Base-by-base conservation (phyloP, 1,139 yeast genomes). In the Saccharomyces hybrid region DNA sequence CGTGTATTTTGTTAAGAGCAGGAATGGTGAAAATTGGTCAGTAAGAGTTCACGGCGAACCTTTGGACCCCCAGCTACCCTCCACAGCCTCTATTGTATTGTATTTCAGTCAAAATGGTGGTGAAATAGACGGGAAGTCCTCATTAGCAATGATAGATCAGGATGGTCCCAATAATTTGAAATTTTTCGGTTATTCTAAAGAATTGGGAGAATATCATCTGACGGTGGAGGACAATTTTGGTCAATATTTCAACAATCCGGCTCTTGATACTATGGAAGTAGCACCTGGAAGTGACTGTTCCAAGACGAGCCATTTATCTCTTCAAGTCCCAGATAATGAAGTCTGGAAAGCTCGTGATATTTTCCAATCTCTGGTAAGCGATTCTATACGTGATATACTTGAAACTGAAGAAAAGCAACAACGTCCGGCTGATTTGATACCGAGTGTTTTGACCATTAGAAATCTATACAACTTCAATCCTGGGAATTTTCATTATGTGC, bases 271-370 rank as follows among this genome's bases (percentile, higher is more conserved):
- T 20, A 62, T 61, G 52, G 61, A 63, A 49, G 50, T 65, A 5
- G 65, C 70, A 23, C 70, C 74, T 0, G 76, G 74, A 16, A 64
- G 78, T 16, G 82, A 84, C 65, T 83, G 88, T 4, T 64, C 75
- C 0, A 75, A 73, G 52, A 73, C 88, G 0, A 88, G 86, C 60
- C 88, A 88, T 67, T 65, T 83, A 41, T 82, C 93, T 25, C 72
- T 91, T 60, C 75, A 73, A 25, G 84, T 88, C 2, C 96, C 97
- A 0, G 82, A 79, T 63, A 88, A 80, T 48, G 78, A 83, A 57
- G 77, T 81, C 5, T 91, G 97, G 97, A 78, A 78, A 65, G 95
- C 95, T 2, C 79, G 79, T 57, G 97, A 89, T 55, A 78, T 91
- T 5, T 87, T 85, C 65, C 73, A 82, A 64, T 81, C 90, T 0